These are phyloP conservation scores for Chalciporus piperatus DNA, from an alignment of 768 basidiomycete genomes.

Conservation along the genomic window DNA sequence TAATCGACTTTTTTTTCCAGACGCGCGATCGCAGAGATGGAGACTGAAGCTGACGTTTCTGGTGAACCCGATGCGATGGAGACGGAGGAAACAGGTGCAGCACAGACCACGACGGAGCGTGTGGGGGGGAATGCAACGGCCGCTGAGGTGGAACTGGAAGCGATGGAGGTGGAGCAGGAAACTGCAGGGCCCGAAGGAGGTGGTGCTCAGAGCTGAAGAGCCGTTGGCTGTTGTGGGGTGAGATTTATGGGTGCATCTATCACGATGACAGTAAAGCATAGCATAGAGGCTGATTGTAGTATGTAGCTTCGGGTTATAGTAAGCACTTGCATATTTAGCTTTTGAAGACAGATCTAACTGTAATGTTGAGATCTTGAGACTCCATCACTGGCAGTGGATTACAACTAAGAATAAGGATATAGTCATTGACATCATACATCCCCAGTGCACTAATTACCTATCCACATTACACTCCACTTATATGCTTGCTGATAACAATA, in stretches of 20 bases:
- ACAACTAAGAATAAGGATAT: too few species aligned
- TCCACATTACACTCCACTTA: too few species aligned
- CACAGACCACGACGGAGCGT: background rate
- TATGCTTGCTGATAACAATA: too few species aligned
- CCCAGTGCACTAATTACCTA: too few species aligned
- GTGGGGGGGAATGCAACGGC: background rate
- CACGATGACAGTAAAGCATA: background rate
- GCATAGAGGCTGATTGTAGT: background rate
- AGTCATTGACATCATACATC: too few species aligned
- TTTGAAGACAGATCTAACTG: too few species aligned
- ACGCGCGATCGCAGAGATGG: conserved; percentile 47
- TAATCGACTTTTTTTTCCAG: conserved; percentile 21
- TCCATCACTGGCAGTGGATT: too few species aligned
- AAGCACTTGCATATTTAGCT: background rate
- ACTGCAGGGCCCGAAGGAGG: background rate
- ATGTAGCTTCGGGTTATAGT: background rate
- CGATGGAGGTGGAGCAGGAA: background rate
- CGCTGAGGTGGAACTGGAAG: background rate
- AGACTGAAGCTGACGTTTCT: conserved; percentile 31
- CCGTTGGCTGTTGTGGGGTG: conserved; percentile 5
- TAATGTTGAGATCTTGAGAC: too few species aligned
- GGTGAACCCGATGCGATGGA: conserved; percentile 3
- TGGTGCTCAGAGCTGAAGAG: background rate
- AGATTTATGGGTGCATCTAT: conserved; percentile 10
- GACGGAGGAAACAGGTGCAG: background rate